Evolutionary conservation across 129 eudicot genomes (phyloP).

Genomic region (Sambucus nigra): DNA sequence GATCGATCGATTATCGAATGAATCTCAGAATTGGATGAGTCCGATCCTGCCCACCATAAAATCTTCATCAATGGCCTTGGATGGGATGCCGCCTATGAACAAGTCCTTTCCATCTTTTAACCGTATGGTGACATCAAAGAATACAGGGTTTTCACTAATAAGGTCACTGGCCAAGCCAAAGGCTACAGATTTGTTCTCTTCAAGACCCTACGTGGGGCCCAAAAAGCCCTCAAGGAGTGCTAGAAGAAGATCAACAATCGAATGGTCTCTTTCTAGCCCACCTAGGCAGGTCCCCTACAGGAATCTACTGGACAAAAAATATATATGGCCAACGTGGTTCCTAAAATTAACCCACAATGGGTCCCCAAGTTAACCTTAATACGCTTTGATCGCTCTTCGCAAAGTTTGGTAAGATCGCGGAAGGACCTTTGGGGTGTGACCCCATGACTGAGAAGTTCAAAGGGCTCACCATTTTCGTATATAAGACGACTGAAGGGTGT

Average conservation of each 20-base stretch:
- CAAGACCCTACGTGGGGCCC: conserved; percentile 44
- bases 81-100: conserved; percentile 74
- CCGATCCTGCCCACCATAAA: conserved; percentile 70
- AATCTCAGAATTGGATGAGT: conserved; percentile 46
- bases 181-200: conserved; percentile 77
- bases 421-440: conserved; percentile 71
- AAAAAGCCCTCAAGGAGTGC: conserved; percentile 46
- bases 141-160: conserved; percentile 50
- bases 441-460: conserved; percentile 44
- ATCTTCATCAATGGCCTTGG: conserved; percentile 66
- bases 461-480: conserved; percentile 63
- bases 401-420: conserved; percentile 74
- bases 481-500: conserved; percentile 51
- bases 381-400: conserved; percentile 33
- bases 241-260: conserved; percentile 70
- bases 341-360: too few relatives aligned
- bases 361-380: conserved; percentile 38
- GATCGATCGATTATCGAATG: conserved; percentile 27
- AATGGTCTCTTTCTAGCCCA: conserved; percentile 65
- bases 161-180: conserved; percentile 57
- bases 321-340: conserved; percentile 61
- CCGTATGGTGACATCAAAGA: conserved; percentile 73
- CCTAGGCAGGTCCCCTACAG: conserved; percentile 50
- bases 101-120: conserved; percentile 40
- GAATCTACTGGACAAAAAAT: conserved; percentile 36